Base-by-base conservation (phyloP, 2,329 filamentous ascomycete species). In the Botrytis paeoniae region DNA sequence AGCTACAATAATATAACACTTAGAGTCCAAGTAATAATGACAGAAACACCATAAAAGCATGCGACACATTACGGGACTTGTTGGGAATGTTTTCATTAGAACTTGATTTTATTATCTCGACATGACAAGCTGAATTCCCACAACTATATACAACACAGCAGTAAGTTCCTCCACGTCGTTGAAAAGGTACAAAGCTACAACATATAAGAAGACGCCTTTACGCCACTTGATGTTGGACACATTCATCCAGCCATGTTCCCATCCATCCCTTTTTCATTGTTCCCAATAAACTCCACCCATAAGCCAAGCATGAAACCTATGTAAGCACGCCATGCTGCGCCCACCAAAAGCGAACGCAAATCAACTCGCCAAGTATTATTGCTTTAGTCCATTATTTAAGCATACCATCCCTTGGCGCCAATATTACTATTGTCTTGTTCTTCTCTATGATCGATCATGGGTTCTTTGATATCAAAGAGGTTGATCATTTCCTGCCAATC, bases 401-500 rank as follows among this genome's bases (percentile, higher is more conserved):
- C 78, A 75, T 80, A 81, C 80, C 80, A 81, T 29, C 80, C 80
- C 63, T 75, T 79, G 3, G 64, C 74, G 10, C 76, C 76, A 41
- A 78, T 75, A 63, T 75, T 76, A 62, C 43, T 75, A 61, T 78
- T 73, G 18, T 77, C 78, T 68, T 78, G 74, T 75, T 93, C 90
- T 75, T 88, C 84, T 25, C 96, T 89, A 81, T 97, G 92, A n/a
- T 91, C 88, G 75, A 99, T 98, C 82, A 98, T 91, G 1, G 93
- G 86, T 76, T 93, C 86, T n/a, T 84, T 87, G 76, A 98, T 93
- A 39, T 91, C 85, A 79, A 95, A 97, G 0, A 89, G 89, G 16
- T 92, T 82, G 66, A 97, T 91, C 62, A 98, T 86, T 32, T 93
- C 88, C 77, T 89, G 85, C 95, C 95, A 99, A 0, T 89, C 93